phyloP scores from a whole-genome alignment of 495 filamentous ascomycete species.

The Neurospora africana region DNA sequence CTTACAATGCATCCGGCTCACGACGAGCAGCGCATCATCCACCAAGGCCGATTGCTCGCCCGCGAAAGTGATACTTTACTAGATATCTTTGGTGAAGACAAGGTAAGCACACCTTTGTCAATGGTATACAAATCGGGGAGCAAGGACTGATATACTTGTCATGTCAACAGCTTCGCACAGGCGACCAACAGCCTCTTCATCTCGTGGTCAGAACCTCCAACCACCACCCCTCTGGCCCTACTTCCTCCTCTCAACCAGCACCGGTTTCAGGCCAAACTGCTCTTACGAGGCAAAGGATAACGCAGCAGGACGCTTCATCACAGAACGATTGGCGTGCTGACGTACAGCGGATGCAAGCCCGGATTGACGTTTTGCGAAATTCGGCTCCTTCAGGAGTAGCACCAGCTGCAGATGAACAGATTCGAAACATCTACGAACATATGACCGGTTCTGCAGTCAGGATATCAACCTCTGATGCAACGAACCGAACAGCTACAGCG shows the following conservation, averaged over 20 bases:
- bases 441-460: not conserved
- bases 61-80: constrained; percentile 44
- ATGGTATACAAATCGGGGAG: not conserved
- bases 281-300: not conserved
- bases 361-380: not conserved
- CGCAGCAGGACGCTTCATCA: not conserved
- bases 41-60: constrained; percentile 49
- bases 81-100: constrained; percentile 44
- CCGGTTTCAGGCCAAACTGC: constrained; percentile 7
- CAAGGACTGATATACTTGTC: constrained; percentile 6
- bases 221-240: constrained; percentile 15
- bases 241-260: constrained; percentile 5
- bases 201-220: constrained; percentile 45
- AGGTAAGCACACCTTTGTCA: constrained; percentile 35
- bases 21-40: constrained; percentile 54
- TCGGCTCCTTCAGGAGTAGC: not conserved
- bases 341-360: not conserved
- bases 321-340: not conserved
- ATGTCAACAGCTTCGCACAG: constrained; percentile 31
- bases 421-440: not conserved
- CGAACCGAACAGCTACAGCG: not conserved
- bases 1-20: constrained; percentile 44
- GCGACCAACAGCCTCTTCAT: constrained; percentile 45
- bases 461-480: not conserved
- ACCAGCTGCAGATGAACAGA: constrained; percentile 4